Evolutionary conservation across 208 protist species (phyloP).

Genomic region (Wallacemonas sp.): DNA sequence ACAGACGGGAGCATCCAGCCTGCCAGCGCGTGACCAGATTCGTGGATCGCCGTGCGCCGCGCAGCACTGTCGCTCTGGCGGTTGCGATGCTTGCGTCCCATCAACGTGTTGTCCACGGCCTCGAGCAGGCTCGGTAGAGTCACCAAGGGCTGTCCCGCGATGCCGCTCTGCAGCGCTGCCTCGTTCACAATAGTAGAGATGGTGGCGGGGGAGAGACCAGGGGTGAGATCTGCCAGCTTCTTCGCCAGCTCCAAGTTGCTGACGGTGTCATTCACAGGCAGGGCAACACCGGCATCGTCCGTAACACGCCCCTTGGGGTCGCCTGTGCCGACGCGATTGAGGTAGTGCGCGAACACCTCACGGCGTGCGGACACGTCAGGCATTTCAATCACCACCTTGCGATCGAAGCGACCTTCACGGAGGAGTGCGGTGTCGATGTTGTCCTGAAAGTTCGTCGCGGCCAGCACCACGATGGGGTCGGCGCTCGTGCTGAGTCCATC

Average conservation of each 20-base stretch:
- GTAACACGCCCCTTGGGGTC: constrained; percentile 64
- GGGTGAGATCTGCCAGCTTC: constrained; percentile 82
- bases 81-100: constrained; percentile 83
- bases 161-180: constrained; percentile 89
- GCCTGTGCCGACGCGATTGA: constrained; percentile 72
- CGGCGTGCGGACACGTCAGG: constrained; percentile 74
- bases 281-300: constrained; percentile 56
- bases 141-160: constrained; percentile 78
- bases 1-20: constrained; percentile 79
- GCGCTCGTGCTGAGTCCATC: constrained; percentile 90
- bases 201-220: constrained; percentile 92
- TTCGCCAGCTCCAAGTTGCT: constrained; percentile 54
- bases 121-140: constrained; percentile 66
- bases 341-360: constrained; percentile 89
- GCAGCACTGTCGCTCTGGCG: constrained; percentile 59
- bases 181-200: constrained; percentile 97
- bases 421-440: constrained; percentile 93
- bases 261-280: constrained; percentile 51
- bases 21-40: constrained; percentile 70
- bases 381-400: constrained; percentile 87
- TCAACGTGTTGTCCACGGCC: constrained; percentile 83
- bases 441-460: constrained; percentile 97
- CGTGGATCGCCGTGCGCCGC: constrained; percentile 77
- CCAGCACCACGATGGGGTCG: constrained; percentile 95
- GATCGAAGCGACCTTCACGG: constrained; percentile 89